Percentiles rank a stretch among this genome's conserved stretches.
Evolutionary conservation across 129 eudicot species (phyloP).

Genomic region (Artemisia tridentata): DNA sequence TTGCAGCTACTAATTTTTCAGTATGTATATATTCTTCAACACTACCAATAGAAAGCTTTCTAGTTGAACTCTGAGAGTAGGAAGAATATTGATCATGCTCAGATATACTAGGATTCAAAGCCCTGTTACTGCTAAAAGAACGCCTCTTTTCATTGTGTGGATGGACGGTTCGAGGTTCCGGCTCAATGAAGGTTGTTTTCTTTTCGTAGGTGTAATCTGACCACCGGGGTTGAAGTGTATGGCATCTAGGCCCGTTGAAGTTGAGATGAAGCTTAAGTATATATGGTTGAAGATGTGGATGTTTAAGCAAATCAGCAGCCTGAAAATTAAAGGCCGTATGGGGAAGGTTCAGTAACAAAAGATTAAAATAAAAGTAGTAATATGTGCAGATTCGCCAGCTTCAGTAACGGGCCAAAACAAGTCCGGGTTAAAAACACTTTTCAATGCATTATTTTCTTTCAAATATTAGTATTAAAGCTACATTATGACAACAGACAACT

Average conservation of each 20-base stretch:
- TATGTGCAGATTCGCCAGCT: background rate
- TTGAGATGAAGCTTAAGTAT: constrained; percentile 52
- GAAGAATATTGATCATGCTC: constrained; percentile 61
- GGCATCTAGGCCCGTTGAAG: constrained; percentile 52
- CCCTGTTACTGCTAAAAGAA: constrained; percentile 72
- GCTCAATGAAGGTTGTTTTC: constrained; percentile 58
- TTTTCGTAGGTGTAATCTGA: constrained; percentile 45
- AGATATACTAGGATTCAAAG: constrained; percentile 81
- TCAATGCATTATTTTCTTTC: background rate
- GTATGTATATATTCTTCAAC: constrained; percentile 44
- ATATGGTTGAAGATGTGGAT: constrained; percentile 75
- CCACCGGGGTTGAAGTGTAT: constrained; percentile 48
- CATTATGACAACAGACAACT: too few relatives aligned
- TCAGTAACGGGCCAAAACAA: background rate
- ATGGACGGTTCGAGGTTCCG: constrained; percentile 40
- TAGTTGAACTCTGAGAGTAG: constrained; percentile 39
- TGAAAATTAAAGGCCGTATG: constrained; percentile 30
- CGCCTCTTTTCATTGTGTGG: constrained; percentile 51
- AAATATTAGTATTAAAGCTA: too few relatives aligned
- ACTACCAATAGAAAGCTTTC: constrained; percentile 61
- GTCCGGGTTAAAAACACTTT: too few relatives aligned
- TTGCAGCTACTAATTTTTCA: constrained; percentile 45
- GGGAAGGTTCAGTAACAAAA: background rate
- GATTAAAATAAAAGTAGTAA: background rate
- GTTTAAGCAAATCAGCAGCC: constrained; percentile 95